Evolutionary conservation across 1,284 basidiomycete species (phyloP), one percentile per base, ranked within the genome.

Genomic region (Papiliotrema fonsecae): DNA sequence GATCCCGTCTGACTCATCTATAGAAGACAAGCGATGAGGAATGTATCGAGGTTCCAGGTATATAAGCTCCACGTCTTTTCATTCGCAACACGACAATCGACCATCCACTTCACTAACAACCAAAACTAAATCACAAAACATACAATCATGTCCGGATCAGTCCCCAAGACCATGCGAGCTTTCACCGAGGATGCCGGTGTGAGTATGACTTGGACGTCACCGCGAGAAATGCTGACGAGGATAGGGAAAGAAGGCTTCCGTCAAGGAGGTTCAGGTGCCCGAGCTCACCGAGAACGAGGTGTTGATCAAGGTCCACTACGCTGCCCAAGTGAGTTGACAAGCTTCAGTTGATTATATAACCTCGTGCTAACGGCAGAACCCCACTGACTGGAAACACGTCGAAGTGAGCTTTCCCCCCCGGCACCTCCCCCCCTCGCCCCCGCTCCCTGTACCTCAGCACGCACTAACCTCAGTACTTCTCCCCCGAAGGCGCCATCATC

Each of bases 21-120:
- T n/a, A n/a, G n/a, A n/a, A n/a, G n/a, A n/a, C n/a, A n/a, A n/a
- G n/a, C n/a, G n/a, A n/a, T n/a, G n/a, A n/a, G n/a, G n/a, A n/a
- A n/a, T n/a, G n/a, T n/a, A n/a, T n/a, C n/a, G n/a, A n/a, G n/a
- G n/a, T n/a, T n/a, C n/a, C n/a, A n/a, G n/a, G n/a, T n/a, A n/a
- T n/a, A n/a, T n/a, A n/a, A n/a, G n/a, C n/a, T n/a, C n/a, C n/a
- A n/a, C n/a, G n/a, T n/a, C n/a, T n/a, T n/a, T n/a, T n/a, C n/a
- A n/a, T n/a, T n/a, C n/a, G n/a, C n/a, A n/a, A 32, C 30, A 32
- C 10, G 30, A 32, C 50, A 32, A 32, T 83, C 76, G 18, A 82
- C 80, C 2, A 88, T 86, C 56, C 82, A 81, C 53, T 82, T 70
- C 27, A 61, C 61, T 10, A 32, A 10, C 9, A 9, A n/a, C n/a